Evolutionary conservation across 2,329 filamentous ascomycete genomes (phyloP), one percentile per base, ranked within the genome.

Genomic region (Neodidymelliopsis sp.): DNA sequence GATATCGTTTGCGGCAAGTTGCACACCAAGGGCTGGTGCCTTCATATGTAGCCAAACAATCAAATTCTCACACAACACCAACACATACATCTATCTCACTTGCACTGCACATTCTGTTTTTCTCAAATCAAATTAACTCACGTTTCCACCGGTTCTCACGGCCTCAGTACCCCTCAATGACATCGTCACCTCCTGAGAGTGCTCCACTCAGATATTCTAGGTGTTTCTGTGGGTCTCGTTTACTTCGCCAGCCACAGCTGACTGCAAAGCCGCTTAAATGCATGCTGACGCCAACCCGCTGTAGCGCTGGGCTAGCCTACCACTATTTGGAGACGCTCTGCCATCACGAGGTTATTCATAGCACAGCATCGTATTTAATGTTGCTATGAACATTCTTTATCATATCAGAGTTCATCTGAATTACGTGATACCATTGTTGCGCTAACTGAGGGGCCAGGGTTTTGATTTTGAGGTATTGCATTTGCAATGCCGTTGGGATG

Each of bases 11-110:
- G 60, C 59, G 53, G 60, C 61, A 57, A 62, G 61, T 54, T 55
- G 57, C 55, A 59, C 61, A 69, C 65, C 65, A 69, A 69, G 65
- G 60, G 65, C 65, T 69, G 65, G 65, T 66, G 64, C 55, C 59
- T 61, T 63, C 49, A 52, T 53, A 47, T 59, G 57, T 63, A 65
- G 58, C 64, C 59, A 66, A 60, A 60, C 34, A 56, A 61, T 57
- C 58, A 62, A 41, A 50, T 36, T 59, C 41, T 55, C 33, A 35
- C 30, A n/a, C 25, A 31, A 30, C 23, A 11, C 29, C 6, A 11
- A 4, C 1, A 9, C 6, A 2, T 11, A 10, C 9, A 38, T 22
- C 18, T 11, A 11, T 13, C n/a, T 10, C 8, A n/a, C 3, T 10
- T 41, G 30, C 49, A 55, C 51, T 40, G 53, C 44, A 51, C 28